Evolutionary conservation across 2,329 filamentous ascomycete species (phyloP), one percentile per base, ranked within the genome.

Genomic region (Cryphonectria radicalis): DNA sequence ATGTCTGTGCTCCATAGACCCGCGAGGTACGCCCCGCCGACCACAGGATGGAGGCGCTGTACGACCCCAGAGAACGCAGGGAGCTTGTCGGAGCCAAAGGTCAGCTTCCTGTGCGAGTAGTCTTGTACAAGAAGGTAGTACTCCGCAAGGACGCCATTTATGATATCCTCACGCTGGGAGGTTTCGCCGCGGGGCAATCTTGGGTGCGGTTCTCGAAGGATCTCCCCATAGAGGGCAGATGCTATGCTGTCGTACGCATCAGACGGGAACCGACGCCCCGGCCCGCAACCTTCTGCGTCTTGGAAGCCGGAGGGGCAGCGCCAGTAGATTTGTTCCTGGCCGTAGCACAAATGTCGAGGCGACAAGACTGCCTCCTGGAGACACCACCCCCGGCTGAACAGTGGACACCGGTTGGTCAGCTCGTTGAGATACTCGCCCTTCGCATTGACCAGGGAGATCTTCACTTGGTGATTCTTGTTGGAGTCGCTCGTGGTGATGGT

Each of bases 311-410:
- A 25, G 17, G 67, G 59, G 25, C 67, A 68, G 5, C 25, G 42
- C 67, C 67, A 68, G 32, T 68, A 62, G 4, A 68, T 53, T 17
- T 53, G n/a, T n/a, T 63, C 35, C 40, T 46, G 42, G 10, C 67
- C 67, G 17, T 68, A 63, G 2, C 17, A 63, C 4, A 68, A 22
- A 28, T 63, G 59, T 19, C 67, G 67, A 17, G 67, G 67, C 3
- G 67, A 68, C 11, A 68, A 22, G 2, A 68, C 40, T 4, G 32
- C 35, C 35, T 63, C 67, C 40, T 68, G 59, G 8, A 63, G 59
- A 22, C 28, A 63, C 67, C 67, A 68, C 3, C 67, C 67, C 32
- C 67, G 59, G 22, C 22, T 28, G 60, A 4, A 22, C 6, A 68
- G 37, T 28, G 67, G 67, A 22, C 43, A 60, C 4, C 50, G 6